A percentile compares a stretch with the other conserved stretches of the same genome.
Evolutionary conservation across 1,139 yeast genomes (phyloP).

Genomic region (Sugiyamaella paludigena): DNA sequence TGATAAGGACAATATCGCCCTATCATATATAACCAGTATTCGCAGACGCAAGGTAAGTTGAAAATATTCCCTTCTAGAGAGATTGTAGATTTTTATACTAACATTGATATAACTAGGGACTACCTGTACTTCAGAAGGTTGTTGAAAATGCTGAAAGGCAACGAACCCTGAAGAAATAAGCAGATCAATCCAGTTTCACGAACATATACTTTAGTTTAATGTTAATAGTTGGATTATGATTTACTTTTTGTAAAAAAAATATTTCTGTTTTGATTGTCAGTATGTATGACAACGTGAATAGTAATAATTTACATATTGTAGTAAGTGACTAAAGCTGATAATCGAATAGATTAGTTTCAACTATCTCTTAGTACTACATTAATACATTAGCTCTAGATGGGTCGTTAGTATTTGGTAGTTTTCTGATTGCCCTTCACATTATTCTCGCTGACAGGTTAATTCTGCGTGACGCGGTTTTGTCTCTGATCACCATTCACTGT

Average conservation of each 20-base stretch:
- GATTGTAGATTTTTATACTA: background rate
- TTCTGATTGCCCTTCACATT: too few species aligned
- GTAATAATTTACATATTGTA: background rate
- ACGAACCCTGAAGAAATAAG: constrained; percentile 49
- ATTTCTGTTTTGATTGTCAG: too few species aligned
- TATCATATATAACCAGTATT: constrained; percentile 76
- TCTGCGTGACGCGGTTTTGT: too few species aligned
- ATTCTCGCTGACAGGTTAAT: too few species aligned
- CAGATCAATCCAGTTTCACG: background rate
- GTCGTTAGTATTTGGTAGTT: too few species aligned
- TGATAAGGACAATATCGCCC: constrained; percentile 86
- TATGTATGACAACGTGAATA: too few species aligned
- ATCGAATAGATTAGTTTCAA: too few species aligned
- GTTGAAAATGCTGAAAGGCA: constrained; percentile 92
- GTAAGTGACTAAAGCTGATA: too few species aligned
- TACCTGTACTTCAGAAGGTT: constrained; percentile 85
- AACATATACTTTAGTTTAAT: background rate
- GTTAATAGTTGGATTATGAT: constrained; percentile 1
- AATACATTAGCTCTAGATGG: too few species aligned
- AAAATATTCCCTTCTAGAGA: background rate
- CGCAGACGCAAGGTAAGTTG: constrained; percentile 78
- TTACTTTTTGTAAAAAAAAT: too few species aligned
- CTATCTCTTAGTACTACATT: too few species aligned
- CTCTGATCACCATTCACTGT: too few species aligned
- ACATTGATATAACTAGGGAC: constrained; percentile 61